Evolutionary conservation across 225 moss, liverwort and hornwort genomes (phyloP).

Genomic region (Pleurozium schreberi): DNA sequence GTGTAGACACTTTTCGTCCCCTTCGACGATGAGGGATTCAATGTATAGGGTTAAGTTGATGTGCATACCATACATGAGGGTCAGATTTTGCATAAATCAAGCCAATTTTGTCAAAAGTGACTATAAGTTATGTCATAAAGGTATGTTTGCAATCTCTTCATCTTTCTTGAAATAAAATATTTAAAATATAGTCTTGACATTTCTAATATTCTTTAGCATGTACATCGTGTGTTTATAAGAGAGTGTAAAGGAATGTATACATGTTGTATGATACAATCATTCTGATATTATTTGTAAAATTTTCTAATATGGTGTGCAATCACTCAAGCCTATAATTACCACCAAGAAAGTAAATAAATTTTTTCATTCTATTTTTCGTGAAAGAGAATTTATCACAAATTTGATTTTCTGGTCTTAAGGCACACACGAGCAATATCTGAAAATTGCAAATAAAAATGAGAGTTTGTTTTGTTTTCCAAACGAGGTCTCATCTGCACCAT

Average conservation of each 20-base stretch:
- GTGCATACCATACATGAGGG: accelerated
- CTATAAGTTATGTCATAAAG: not conserved
- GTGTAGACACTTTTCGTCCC: too few relatives aligned
- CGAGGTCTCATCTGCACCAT: too few relatives aligned
- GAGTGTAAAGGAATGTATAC: not conserved
- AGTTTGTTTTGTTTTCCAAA: too few relatives aligned
- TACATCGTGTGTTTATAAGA: not conserved
- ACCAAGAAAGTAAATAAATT: not conserved
- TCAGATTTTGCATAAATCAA: not conserved
- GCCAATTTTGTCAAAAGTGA: not conserved
- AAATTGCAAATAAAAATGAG: too few relatives aligned
- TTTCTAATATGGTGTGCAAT: not conserved
- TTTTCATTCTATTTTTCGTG: not conserved
- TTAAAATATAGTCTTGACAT: not conserved
- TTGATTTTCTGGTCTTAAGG: not conserved
- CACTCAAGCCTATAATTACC: not conserved
- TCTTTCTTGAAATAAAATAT: too few relatives aligned
- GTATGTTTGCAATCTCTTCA: not conserved
- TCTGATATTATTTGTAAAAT: too few relatives aligned
- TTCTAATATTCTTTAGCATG: not conserved
- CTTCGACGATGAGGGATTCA: too few relatives aligned
- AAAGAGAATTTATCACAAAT: not conserved
- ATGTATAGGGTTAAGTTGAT: not conserved
- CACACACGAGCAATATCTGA: too few relatives aligned
- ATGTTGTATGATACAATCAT: not conserved